phyloP scores from a whole-genome alignment of 345 rosid genomes.

The Combretum micranthum region DNA sequence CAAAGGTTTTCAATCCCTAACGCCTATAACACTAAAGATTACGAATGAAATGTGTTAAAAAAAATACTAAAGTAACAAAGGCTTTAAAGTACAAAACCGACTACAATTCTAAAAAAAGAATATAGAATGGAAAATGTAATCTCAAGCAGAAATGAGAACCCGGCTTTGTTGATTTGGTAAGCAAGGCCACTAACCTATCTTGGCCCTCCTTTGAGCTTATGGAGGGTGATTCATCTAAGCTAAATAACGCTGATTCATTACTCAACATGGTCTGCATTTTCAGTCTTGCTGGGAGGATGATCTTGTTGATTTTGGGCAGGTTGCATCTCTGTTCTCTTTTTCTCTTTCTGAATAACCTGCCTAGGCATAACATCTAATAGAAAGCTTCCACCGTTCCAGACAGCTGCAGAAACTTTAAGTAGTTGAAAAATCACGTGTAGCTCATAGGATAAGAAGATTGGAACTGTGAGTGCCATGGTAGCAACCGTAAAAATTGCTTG shows the following conservation, averaged over 20 bases:
- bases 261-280: not conserved
- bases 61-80: too few species aligned
- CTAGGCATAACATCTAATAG: slow-evolving; percentile 83
- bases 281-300: not conserved
- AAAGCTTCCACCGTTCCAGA: slow-evolving; percentile 95
- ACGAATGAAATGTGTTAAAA: too few species aligned
- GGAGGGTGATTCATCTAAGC: too few species aligned
- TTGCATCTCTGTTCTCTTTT: slow-evolving; percentile 45
- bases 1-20: too few species aligned
- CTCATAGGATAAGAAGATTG: slow-evolving; percentile 74
- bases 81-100: too few species aligned
- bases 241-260: not conserved
- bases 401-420: slow-evolving; percentile 79
- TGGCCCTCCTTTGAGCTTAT: too few species aligned
- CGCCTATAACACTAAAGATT: too few species aligned
- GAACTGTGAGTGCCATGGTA: slow-evolving; percentile 88
- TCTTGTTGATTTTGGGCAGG: slow-evolving; percentile 18
- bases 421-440: slow-evolving; percentile 68
- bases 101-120: too few species aligned
- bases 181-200: too few species aligned
- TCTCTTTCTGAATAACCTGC: slow-evolving; percentile 81
- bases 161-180: too few species aligned
- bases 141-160: too few species aligned
- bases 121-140: too few species aligned
- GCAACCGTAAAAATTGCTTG: slow-evolving; percentile 87